These are phyloP conservation scores for Penicillium sp. DNA, from an alignment of 2,329 filamentous ascomycete genomes.

Conservation along the genomic window DNA sequence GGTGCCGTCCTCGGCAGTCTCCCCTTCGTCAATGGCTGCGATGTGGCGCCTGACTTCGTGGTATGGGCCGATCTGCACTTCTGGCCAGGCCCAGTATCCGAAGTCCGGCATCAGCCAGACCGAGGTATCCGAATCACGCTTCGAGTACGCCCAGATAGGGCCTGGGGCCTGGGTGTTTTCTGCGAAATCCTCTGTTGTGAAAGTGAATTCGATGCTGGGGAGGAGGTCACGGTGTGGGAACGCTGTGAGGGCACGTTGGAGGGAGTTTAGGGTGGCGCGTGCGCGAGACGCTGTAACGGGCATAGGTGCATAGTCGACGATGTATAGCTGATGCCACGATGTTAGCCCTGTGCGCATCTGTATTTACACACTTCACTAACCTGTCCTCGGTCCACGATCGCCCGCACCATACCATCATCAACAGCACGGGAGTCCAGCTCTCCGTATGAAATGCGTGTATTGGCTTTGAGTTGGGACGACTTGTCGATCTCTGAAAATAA, in stretches of 20 bases:
- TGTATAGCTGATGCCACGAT: slow-evolving; percentile 33
- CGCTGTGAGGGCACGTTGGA: slow-evolving; percentile 51
- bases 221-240: slow-evolving; percentile 42
- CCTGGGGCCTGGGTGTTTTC: slow-evolving; percentile 25
- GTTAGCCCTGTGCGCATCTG: background rate
- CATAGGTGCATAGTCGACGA: slow-evolving; percentile 38
- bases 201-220: slow-evolving; percentile 54
- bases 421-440: slow-evolving; percentile 36
- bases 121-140: slow-evolving; percentile 38
- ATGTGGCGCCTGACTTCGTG: slow-evolving; percentile 45
- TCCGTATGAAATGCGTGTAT: slow-evolving; percentile 32
- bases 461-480: slow-evolving; percentile 23
- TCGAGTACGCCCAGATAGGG: slow-evolving; percentile 49
- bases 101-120: slow-evolving; percentile 58
- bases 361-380: slow-evolving; percentile 24
- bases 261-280: slow-evolving; percentile 48
- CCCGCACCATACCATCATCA: slow-evolving; percentile 41
- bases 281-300: slow-evolving; percentile 38
- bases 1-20: slow-evolving; percentile 21
- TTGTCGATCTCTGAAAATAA: slow-evolving; percentile 42
- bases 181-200: slow-evolving; percentile 50
- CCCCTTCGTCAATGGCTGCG: slow-evolving; percentile 38
- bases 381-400: slow-evolving; percentile 39
- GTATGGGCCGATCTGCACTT: slow-evolving; percentile 49
- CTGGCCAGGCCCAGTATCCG: slow-evolving; percentile 57